phyloP scores from a whole-genome alignment of 2,329 filamentous ascomycete species.

The Colletotrichum karsti region DNA sequence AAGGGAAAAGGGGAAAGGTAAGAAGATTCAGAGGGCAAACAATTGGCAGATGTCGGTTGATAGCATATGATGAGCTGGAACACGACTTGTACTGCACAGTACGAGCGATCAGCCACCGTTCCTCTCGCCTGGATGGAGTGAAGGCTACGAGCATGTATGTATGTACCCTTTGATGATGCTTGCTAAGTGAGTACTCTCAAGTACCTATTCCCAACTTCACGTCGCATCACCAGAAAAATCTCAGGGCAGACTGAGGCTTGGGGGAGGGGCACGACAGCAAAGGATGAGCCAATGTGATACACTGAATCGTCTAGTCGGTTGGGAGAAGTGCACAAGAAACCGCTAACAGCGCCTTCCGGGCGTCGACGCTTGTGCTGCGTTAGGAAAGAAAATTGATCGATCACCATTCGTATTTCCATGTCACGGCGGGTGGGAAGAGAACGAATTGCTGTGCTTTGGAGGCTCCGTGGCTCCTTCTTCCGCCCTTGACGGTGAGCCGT shows the following conservation, averaged over 20 bases:
- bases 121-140: background rate
- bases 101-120: background rate
- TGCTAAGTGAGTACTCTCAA: background rate
- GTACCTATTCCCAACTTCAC: background rate
- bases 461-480: slow-evolving; percentile 1
- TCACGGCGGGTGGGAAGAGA: background rate
- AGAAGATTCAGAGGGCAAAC: background rate
- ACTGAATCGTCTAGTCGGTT: background rate
- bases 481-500: background rate
- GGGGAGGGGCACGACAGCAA: slow-evolving; percentile 11
- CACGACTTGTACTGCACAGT: too few species aligned
- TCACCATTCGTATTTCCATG: slow-evolving; percentile 27
- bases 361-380: slow-evolving; percentile 26
- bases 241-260: background rate
- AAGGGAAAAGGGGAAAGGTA: too few species aligned
- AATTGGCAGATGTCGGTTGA: too few species aligned
- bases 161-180: background rate
- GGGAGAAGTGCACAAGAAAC: slow-evolving; percentile 6
- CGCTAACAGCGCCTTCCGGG: slow-evolving; percentile 18
- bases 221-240: background rate
- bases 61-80: too few species aligned
- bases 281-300: background rate
- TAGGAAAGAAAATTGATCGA: slow-evolving; percentile 24
- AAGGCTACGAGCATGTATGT: background rate
- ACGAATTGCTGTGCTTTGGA: slow-evolving; percentile 11